Base-by-base conservation (phyloP, 1,284 basidiomycete genomes). In the Fomitopsis pinicola region DNA sequence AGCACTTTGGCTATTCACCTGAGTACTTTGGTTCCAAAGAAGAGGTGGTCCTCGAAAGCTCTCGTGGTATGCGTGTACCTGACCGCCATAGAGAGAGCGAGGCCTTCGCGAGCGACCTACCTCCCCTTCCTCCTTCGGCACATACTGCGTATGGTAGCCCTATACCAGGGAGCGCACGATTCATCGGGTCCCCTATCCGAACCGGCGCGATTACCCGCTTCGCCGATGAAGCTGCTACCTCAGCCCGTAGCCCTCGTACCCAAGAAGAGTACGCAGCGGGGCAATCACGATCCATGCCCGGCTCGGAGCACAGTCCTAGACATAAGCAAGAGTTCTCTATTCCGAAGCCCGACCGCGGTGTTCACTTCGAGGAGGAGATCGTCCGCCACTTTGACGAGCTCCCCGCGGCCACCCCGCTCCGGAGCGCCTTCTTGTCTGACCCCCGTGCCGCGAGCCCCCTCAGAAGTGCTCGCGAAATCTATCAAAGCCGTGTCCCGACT, bases 71-170 rank as follows among this genome's bases (percentile, higher is more conserved):
- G 5, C 40, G 55, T 12, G 44, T 55, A n/a, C 28, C 52, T 22
- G 50, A 45, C 19, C 3, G 10, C 8, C n/a, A 50, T 3, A 44
- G 58, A 33, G 58, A 59, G 22, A 59, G 52, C 36, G 42, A 50
- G 14, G 55, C 46, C 54, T 42, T 6, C 22, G 33, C 59, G 7
- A 60, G 42, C 30, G 58, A 59, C 10, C 52, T 59, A 3, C 58
- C 58, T 2, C 50, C 58, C 22, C 42, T 45, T 19, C 56, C 56
- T 17, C 42, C 44, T 44, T 58, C 56, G 7, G 56, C 56, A 17
- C 14, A 36, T 28, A 48, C 42, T 17, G 56, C 56, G 2, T 22
- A 28, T 12, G 56, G 56, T 22, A 58, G 52, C 35, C 52, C 52
- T 54, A 30, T 40, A 12, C 52, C 33, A 19, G 28, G 30, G 7